Percentiles rank a stretch among this genome's conserved stretches.
Conservation (phyloP, 192 early-diverging fungal species). For the Phycomyces blakesleeanus region DNA sequence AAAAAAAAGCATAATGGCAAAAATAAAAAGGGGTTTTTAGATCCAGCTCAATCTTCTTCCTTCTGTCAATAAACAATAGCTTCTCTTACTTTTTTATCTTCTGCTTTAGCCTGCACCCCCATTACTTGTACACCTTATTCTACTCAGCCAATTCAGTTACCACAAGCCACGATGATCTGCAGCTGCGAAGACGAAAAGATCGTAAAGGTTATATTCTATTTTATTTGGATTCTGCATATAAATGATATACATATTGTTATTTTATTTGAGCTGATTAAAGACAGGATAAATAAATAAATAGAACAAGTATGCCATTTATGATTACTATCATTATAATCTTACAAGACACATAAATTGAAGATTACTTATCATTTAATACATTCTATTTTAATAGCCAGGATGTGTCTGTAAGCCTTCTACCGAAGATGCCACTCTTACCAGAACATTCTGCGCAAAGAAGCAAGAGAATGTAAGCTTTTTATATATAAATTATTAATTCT, state of each 20-base stretch:
- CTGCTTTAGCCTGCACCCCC: conserved; percentile 20
- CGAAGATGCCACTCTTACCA: conserved; percentile 41
- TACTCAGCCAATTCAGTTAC: conserved; percentile 11
- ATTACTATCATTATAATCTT: no score
- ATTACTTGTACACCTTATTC: no score
- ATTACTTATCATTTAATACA: no score
- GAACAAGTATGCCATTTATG: no score
- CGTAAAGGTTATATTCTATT: conserved; percentile 4
- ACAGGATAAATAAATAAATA: no score
- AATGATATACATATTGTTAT: no score
- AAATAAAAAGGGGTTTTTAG: conserved; percentile 1
- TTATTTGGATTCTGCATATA: background rate
- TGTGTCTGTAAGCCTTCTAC: conserved; percentile 34
- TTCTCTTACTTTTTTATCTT: conserved; percentile 20
- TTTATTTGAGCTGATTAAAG: no score
- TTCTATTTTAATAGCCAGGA: conserved; percentile 10
- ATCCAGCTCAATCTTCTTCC: conserved; percentile 10
- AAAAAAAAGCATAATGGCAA: background rate
- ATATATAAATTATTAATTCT: no score
- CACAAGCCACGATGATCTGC: background rate
- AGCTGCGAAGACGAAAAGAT: background rate
- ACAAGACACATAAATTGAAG: no score
- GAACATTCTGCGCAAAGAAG: conserved; percentile 47
- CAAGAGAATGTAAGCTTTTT: conserved; percentile 48
- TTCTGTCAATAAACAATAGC: conserved; percentile 14